Conservation (phyloP, 495 filamentous ascomycete species). For the Aspergillus carlsbadensis region DNA sequence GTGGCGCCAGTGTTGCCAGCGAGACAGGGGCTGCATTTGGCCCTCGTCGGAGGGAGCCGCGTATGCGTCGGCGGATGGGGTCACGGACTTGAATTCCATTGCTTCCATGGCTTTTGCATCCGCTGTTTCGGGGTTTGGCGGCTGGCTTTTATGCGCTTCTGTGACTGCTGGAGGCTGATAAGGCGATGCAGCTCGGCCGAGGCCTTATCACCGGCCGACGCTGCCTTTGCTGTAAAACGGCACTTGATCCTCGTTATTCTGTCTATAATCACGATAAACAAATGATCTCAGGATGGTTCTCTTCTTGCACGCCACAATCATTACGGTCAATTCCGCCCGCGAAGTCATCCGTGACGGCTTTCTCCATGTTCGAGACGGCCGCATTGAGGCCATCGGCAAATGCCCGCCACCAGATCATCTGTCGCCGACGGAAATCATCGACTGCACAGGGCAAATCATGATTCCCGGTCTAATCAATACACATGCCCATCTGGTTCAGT, state of each 20-base stretch:
- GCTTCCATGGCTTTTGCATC: neutral
- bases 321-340: slow-evolving; percentile 39
- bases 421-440: slow-evolving; percentile 15
- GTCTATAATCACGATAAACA: neutral
- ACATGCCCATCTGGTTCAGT: slow-evolving; percentile 44
- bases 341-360: slow-evolving; percentile 42
- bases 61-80: neutral
- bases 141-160: no score
- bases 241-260: no score
- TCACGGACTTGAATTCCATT: slow-evolving; percentile 1
- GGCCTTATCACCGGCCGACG: neutral
- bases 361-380: slow-evolving; percentile 30
- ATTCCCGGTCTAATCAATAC: slow-evolving; percentile 45
- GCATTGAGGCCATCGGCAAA: slow-evolving; percentile 40
- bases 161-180: no score
- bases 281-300: neutral
- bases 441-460: slow-evolving; percentile 37
- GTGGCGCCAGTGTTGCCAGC: slow-evolving; percentile 7
- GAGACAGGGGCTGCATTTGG: neutral
- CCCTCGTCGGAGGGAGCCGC: neutral
- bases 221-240: neutral
- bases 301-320: slow-evolving; percentile 32
- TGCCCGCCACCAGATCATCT: slow-evolving; percentile 9
- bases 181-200: no score
- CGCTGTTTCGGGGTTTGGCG: no score